These are phyloP conservation scores for Gentiana straminea DNA, from an alignment of 257 asterid species.

Conservation along the genomic window DNA sequence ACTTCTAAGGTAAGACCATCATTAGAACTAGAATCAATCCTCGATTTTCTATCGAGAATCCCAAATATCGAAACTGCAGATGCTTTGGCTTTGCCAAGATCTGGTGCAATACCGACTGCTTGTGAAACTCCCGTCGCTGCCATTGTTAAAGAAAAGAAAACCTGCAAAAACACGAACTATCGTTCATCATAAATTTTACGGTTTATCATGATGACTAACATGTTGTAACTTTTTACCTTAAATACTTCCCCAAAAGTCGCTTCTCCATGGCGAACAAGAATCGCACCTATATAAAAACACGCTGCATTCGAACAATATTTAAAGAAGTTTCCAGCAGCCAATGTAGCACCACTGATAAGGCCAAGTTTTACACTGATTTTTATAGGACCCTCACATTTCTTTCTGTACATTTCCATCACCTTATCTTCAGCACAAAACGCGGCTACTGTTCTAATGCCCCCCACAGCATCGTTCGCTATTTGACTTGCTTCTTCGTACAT, in stretches of 20 bases:
- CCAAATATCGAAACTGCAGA: constrained; percentile 60
- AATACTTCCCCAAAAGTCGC: constrained; percentile 59
- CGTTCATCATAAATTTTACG: too few relatives aligned
- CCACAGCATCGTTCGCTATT: constrained; percentile 75
- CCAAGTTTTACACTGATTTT: constrained; percentile 53
- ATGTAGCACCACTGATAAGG: constrained; percentile 46
- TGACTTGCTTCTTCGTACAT: constrained; percentile 93
- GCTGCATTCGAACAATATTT: constrained; percentile 48
- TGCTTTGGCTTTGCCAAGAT: constrained; percentile 44
- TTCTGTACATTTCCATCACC: constrained; percentile 50
- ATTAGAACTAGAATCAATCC: constrained; percentile 55
- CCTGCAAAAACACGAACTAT: constrained; percentile 24
- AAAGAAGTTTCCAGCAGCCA: constrained; percentile 40
- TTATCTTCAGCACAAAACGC: constrained; percentile 74
- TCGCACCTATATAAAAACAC: constrained; percentile 68
- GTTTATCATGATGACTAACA: background rate
- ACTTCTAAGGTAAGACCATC: constrained; percentile 35
- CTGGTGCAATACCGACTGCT: constrained; percentile 51
- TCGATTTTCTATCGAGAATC: constrained; percentile 52
- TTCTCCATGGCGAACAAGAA: constrained; percentile 32
- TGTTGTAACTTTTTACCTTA: constrained; percentile 24
- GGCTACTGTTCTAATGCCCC: constrained; percentile 78
- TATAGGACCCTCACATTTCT: constrained; percentile 52
- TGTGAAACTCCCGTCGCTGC: constrained; percentile 69
- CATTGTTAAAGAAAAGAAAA: constrained; percentile 67